phyloP scores from a whole-genome alignment of 352 stramenopile species.

The Chrysophaeum taylorii region DNA sequence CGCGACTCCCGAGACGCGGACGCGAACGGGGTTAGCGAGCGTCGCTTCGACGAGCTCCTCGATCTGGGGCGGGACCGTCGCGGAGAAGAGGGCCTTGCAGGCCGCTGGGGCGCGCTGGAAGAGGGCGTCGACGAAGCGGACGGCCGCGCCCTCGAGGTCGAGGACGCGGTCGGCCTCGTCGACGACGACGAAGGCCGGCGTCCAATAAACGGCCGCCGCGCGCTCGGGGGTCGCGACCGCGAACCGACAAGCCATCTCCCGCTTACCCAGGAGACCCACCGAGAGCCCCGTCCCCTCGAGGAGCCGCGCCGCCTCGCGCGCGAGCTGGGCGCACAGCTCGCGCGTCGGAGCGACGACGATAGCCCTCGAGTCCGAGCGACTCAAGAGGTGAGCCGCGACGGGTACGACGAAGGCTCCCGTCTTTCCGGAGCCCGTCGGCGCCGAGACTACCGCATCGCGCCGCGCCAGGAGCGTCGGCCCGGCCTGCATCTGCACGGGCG shows the following conservation, averaged over 20 bases:
- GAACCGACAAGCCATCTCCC: too few relatives aligned
- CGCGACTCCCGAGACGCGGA: slow-evolving; percentile 70
- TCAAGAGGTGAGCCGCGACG: slow-evolving; percentile 62
- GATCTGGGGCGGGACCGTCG: slow-evolving; percentile 81
- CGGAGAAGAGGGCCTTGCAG: slow-evolving; percentile 91
- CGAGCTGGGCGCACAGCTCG: slow-evolving; percentile 92
- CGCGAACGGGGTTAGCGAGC: slow-evolving; percentile 84
- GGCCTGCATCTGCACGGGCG: slow-evolving; percentile 94
- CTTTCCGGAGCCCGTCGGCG: slow-evolving; percentile 93
- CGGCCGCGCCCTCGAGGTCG: slow-evolving; percentile 44
- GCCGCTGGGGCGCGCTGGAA: slow-evolving; percentile 73
- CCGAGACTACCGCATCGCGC: slow-evolving; percentile 39
- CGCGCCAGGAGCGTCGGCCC: slow-evolving; percentile 71
- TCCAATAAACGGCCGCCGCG: too few relatives aligned
- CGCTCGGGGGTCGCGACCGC: too few relatives aligned
- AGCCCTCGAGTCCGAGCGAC: slow-evolving; percentile 43
- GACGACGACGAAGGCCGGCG: slow-evolving; percentile 87
- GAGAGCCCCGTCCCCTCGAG: not conserved
- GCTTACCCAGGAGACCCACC: not conserved
- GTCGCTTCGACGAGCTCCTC: slow-evolving; percentile 88
- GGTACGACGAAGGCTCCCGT: slow-evolving; percentile 94
- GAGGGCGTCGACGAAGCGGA: slow-evolving; percentile 87
- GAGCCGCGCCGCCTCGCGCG: slow-evolving; percentile 70
- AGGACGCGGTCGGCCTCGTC: slow-evolving; percentile 98
- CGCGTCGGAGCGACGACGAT: slow-evolving; percentile 90